A percentile compares a stretch with the other conserved stretches of the same genome.
phyloP scores from a whole-genome alignment of 139 green algal genomes.

The Haematococcus lacustris region DNA sequence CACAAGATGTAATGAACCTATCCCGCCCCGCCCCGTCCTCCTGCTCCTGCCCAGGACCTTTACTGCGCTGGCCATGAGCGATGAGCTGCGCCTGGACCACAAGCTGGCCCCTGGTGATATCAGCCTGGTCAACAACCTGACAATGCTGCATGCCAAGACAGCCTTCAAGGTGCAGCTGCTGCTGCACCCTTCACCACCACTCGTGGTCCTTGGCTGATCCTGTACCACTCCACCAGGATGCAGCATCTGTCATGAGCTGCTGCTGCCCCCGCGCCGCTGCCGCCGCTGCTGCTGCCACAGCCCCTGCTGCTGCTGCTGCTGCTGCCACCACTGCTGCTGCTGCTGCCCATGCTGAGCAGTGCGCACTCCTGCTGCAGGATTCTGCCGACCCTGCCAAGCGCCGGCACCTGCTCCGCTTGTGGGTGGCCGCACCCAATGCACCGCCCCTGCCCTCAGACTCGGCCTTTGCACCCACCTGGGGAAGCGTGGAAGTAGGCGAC shows the following conservation, averaged over 20 bases:
- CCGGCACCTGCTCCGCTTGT: slow-evolving; percentile 60
- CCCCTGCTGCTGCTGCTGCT: neutral
- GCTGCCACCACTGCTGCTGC: neutral
- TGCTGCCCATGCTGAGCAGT: neutral
- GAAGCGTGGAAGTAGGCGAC: slow-evolving; percentile 3
- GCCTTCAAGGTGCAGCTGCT: slow-evolving; percentile 37
- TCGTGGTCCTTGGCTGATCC: neutral
- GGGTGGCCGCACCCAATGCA: slow-evolving; percentile 32
- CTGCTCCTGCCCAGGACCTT: too few relatives aligned
- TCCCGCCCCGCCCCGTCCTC: too few relatives aligned
- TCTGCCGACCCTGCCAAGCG: slow-evolving; percentile 22
- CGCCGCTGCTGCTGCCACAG: neutral
- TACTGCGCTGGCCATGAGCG: slow-evolving; percentile 23
- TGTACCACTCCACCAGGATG: neutral
- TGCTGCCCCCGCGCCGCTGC: too few relatives aligned
- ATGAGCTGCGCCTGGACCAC: slow-evolving; percentile 34
- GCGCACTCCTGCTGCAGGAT: slow-evolving; percentile 9
- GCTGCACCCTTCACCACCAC: too few relatives aligned
- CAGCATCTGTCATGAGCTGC: neutral
- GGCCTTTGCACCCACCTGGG: neutral
- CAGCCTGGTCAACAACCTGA: slow-evolving; percentile 44
- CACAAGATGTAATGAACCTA: too few relatives aligned
- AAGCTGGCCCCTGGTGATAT: slow-evolving; percentile 47
- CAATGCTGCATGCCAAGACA: slow-evolving; percentile 30
- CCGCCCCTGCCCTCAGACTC: neutral